A percentile compares a stretch with the other conserved stretches of the same genome.
phyloP scores from a whole-genome alignment of 163 green algal genomes.

The Coccomyxa subellipsoidea region DNA sequence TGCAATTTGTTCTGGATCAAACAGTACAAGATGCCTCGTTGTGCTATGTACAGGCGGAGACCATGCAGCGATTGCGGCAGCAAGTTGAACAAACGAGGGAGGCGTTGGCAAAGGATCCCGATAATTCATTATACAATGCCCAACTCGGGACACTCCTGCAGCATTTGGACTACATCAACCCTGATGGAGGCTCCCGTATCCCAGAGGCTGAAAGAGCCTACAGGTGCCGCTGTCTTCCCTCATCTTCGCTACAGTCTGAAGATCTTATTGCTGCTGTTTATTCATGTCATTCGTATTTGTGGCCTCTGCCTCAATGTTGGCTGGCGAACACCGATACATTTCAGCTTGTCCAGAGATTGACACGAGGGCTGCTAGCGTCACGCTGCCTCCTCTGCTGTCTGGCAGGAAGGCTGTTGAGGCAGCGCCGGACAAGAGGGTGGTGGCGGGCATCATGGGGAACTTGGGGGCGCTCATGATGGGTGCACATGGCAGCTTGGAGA shows the following conservation, averaged over 20 bases:
- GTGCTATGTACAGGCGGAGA: not conserved
- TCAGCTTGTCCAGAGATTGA: no score
- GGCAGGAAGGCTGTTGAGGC: conserved; percentile 22
- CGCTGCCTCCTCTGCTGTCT: not conserved
- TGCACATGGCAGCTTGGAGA: conserved; percentile 21
- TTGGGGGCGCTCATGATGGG: conserved; percentile 41
- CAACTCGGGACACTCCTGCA: conserved; percentile 53
- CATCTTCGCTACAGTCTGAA: no score
- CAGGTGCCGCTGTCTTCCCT: no score
- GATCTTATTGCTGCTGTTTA: no score
- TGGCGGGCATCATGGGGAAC: conserved; percentile 18
- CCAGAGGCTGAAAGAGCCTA: conserved; percentile 55
- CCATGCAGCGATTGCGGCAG: not conserved
- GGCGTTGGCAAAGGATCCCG: not conserved
- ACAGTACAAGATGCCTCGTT: not conserved
- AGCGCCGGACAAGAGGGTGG: not conserved
- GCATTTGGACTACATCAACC: conserved; percentile 45
- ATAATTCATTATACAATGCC: conserved; percentile 5
- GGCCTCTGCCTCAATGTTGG: no score
- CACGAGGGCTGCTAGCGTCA: not conserved
- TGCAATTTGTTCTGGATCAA: not conserved
- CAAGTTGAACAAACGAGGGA: not conserved
- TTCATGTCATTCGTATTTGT: no score
- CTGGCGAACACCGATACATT: no score
- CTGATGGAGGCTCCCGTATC: conserved; percentile 57